Evolutionary conservation across 75 land plant genomes (phyloP), one percentile per base, ranked within the genome.

Genomic region (Selaginella tamariscina): DNA sequence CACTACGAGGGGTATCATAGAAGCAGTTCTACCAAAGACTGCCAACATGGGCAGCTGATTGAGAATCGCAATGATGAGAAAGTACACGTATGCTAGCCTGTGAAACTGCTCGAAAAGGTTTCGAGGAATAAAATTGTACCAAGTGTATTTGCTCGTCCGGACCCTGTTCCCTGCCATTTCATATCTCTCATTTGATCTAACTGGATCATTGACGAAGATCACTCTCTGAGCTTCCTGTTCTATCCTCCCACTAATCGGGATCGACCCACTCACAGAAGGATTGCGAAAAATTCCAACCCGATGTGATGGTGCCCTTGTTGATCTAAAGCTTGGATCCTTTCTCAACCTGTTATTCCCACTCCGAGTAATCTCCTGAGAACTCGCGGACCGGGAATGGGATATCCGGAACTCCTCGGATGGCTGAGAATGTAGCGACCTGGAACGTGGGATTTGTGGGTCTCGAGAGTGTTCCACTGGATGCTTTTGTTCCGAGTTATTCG

Each of bases 81-180:
- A 95, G 72, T 95, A 95, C 24, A 95, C 70, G 56, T 91, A 95
- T 0, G 99, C 99, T 29, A 91, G 78, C 15, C 99, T 77, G 74
- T 84, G 99, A 72, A 95, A 95, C 81, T 95, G 99, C 78, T 95
- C 99, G 73, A 82, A 95, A 55, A 95, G 73, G 69, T 95, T 95
- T 44, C 85, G 71, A 0, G 99, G 99, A 24, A 95, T 24, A 69
- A 95, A 95, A 2, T 89, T 78, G 24, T 89, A 2, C 33, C 85
- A 15, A 1, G 96, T 78, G 55, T 95, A 95, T 71, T 95, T 95
- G 60, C 78, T 71, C 0, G 97, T 95, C 24, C 89, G 33, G 49
- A 95, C 79, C 23, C 81, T 68, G 64, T 95, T 95, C 26, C 83
- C 80, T 27, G 87, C 80, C 65, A 88, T 79, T 39, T 83, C 81